Conservation (phyloP, 2,329 filamentous ascomycete genomes). For the Lasiodiplodia hormozganensis region DNA sequence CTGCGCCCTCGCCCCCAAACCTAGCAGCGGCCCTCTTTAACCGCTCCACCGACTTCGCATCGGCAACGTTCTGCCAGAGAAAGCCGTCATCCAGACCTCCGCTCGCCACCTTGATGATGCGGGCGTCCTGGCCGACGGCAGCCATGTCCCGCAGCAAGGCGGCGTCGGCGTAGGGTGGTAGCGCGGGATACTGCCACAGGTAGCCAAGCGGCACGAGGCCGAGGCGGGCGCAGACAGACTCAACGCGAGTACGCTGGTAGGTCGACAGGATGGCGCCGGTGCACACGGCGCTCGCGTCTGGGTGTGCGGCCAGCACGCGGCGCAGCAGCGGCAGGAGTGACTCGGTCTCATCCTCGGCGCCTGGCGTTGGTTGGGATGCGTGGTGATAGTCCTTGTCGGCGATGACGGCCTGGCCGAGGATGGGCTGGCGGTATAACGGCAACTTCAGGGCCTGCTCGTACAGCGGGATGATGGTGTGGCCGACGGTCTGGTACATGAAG, state of each 20-base stretch:
- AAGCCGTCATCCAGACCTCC: slow-evolving; percentile 82
- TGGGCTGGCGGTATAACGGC: slow-evolving; percentile 82
- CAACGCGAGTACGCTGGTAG: slow-evolving; percentile 95
- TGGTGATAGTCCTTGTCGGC: slow-evolving; percentile 72
- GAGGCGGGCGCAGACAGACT: slow-evolving; percentile 86
- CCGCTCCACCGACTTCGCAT: slow-evolving; percentile 53
- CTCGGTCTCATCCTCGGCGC: slow-evolving; percentile 81
- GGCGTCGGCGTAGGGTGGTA: slow-evolving; percentile 62
- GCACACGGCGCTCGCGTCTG: slow-evolving; percentile 83
- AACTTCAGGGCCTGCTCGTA: slow-evolving; percentile 81
- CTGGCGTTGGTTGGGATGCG: slow-evolving; percentile 3
- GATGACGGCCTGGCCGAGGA: slow-evolving; percentile 74
- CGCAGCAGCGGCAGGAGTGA: slow-evolving; percentile 78
- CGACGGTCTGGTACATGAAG: slow-evolving; percentile 99
- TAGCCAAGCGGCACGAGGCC: slow-evolving; percentile 83
- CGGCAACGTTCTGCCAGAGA: slow-evolving; percentile 81
- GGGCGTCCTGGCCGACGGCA: slow-evolving; percentile 77
- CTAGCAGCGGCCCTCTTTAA: slow-evolving; percentile 65
- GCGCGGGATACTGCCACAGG: slow-evolving; percentile 86
- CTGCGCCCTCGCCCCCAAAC: slow-evolving; percentile 75
- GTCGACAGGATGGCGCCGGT: slow-evolving; percentile 93
- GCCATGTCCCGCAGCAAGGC: slow-evolving; percentile 82
- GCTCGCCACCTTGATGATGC: slow-evolving; percentile 93
- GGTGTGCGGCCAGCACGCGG: slow-evolving; percentile 71
- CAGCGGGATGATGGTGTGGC: slow-evolving; percentile 83